These are phyloP conservation scores for Saraca asoca DNA, from an alignment of 331 rosid species.

Conservation along the genomic window DNA sequence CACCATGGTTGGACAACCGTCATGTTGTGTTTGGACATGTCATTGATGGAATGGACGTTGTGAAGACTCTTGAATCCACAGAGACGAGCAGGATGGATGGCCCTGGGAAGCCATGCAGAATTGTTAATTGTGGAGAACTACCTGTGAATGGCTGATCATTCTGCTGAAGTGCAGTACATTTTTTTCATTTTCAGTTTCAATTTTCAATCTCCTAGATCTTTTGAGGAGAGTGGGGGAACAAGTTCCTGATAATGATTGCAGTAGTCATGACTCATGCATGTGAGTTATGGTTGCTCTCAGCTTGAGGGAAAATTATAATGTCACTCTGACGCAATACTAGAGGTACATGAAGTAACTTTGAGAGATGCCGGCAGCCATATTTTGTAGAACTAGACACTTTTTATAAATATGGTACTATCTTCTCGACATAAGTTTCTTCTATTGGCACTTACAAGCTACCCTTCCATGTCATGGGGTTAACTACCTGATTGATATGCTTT, in stretches of 20 bases:
- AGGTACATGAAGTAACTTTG: neutral
- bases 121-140: slow-evolving; percentile 73
- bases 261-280: slow-evolving; percentile 19
- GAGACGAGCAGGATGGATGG: slow-evolving; percentile 75
- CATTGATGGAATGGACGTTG: slow-evolving; percentile 77
- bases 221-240: neutral
- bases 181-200: slow-evolving; percentile 19
- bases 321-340: slow-evolving; percentile 7
- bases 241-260: neutral
- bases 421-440: neutral
- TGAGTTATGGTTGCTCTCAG: slow-evolving; percentile 13
- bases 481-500: slow-evolving; percentile 23
- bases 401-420: slow-evolving; percentile 6
- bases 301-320: slow-evolving; percentile 3
- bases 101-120: slow-evolving; percentile 79
- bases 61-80: slow-evolving; percentile 68
- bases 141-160: slow-evolving; percentile 56
- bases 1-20: slow-evolving; percentile 90
- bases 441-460: slow-evolving; percentile 29
- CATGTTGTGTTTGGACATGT: slow-evolving; percentile 89
- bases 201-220: slow-evolving; percentile 17
- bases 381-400: slow-evolving; percentile 27
- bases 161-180: neutral
- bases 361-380: slow-evolving; percentile 3
- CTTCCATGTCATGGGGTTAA: slow-evolving; percentile 27